phyloP scores from a whole-genome alignment of 768 basidiomycete species.

The Pulveroboletus ravenelii region DNA sequence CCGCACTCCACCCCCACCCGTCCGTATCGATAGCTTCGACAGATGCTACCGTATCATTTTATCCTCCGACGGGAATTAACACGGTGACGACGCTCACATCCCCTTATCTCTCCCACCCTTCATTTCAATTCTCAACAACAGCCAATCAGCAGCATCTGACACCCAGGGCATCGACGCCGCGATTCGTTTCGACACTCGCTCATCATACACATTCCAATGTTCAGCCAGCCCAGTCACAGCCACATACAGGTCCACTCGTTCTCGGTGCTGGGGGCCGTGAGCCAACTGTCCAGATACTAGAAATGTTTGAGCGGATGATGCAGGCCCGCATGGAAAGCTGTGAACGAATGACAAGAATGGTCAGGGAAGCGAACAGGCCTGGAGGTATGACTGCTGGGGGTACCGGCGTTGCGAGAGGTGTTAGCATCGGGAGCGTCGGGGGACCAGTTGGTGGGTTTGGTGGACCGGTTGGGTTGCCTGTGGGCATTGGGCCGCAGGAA shows the following conservation, averaged over 20 bases:
- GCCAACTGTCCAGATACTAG: slow-evolving; percentile 50
- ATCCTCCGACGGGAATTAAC: slow-evolving; percentile 28
- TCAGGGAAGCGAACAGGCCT: slow-evolving; percentile 33
- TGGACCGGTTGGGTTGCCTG: slow-evolving; percentile 24
- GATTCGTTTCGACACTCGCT: slow-evolving; percentile 9
- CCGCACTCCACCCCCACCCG: slow-evolving; percentile 15
- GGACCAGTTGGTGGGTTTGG: slow-evolving; percentile 29
- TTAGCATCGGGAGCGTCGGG: slow-evolving; percentile 21
- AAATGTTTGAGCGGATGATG: slow-evolving; percentile 68
- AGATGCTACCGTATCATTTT: slow-evolving; percentile 20
- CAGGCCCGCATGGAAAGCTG: slow-evolving; percentile 75
- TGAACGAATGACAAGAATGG: slow-evolving; percentile 56
- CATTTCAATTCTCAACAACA: slow-evolving; percentile 22
- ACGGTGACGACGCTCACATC: slow-evolving; percentile 30
- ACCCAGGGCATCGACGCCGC: slow-evolving; percentile 7
- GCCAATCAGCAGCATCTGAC: slow-evolving; percentile 10
- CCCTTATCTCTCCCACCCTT: slow-evolving; percentile 29
- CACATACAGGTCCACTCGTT: slow-evolving; percentile 21
- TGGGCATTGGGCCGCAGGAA: slow-evolving; percentile 19
- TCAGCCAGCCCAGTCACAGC: slow-evolving; percentile 12
- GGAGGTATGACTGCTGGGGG: slow-evolving; percentile 11
- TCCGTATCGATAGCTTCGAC: slow-evolving; percentile 15
- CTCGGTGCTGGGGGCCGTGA: slow-evolving; percentile 33
- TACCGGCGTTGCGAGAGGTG: slow-evolving; percentile 6
- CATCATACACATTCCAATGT: slow-evolving; percentile 5